These are phyloP conservation scores for Fusarium nurragi DNA, from an alignment of 2,329 filamentous ascomycete species.

Conservation along the genomic window DNA sequence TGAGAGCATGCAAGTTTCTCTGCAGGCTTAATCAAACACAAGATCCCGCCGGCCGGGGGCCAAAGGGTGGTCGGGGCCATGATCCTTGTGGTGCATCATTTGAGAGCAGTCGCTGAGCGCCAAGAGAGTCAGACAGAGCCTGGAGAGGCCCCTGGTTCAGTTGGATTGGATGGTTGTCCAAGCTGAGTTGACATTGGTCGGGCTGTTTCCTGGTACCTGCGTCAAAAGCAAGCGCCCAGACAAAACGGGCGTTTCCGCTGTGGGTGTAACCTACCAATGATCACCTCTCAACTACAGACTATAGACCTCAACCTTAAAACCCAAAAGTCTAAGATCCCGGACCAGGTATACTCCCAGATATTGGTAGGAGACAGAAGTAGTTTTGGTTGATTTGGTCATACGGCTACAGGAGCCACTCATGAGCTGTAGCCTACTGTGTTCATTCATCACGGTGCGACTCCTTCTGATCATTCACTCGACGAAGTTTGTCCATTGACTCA, in stretches of 20 bases:
- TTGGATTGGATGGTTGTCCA: slow-evolving; percentile 8
- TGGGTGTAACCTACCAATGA: slow-evolving; percentile 10
- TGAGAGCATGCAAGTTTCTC: not conserved
- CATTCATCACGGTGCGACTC: slow-evolving; percentile 28
- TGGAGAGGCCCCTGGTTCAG: not conserved
- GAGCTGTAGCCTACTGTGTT: not conserved
- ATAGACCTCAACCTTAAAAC: too few species aligned
- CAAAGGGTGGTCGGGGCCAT: not conserved
- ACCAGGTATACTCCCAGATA: not conserved
- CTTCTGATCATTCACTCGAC: not conserved
- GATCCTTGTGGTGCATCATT: slow-evolving; percentile 31
- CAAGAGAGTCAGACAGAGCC: slow-evolving; percentile 30
- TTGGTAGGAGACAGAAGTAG: not conserved
- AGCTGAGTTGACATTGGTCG: not conserved
- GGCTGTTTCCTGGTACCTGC: slow-evolving; percentile 27
- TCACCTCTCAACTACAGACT: too few species aligned
- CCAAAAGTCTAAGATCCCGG: not conserved
- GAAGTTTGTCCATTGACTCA: not conserved
- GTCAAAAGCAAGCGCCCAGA: slow-evolving; percentile 19
- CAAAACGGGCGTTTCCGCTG: slow-evolving; percentile 21
- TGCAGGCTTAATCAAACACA: slow-evolving; percentile 18
- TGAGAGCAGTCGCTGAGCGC: slow-evolving; percentile 13
- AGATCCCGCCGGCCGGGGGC: slow-evolving; percentile 14
- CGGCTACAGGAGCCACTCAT: slow-evolving; percentile 7
- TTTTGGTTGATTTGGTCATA: too few species aligned